Evolutionary conservation across 2,329 filamentous ascomycete species (phyloP), one percentile per base, ranked within the genome.

Genomic region (Talaromyces sp.): DNA sequence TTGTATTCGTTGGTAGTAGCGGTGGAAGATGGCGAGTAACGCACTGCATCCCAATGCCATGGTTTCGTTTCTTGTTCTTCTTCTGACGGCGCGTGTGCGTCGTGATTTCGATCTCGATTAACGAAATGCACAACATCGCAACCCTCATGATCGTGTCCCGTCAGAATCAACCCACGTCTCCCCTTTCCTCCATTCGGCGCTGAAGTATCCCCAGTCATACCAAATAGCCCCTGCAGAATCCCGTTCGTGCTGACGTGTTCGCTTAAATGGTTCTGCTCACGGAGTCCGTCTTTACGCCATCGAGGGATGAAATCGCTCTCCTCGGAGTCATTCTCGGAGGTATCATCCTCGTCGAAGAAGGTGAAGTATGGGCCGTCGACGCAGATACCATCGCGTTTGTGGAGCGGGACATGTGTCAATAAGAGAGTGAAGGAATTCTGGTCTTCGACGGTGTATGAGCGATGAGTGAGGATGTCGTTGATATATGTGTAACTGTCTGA

Each of bases 141-240:
- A 6, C 94, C 94, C 64, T 89, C 89, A 71, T 99, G 94, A 69
- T 99, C 94, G 70, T 99, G 94, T 0, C 94, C 94, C 51, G 92
- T 97, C 39, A 99, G 75, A 25, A 99, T 85, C 5, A 97, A 76
- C 0, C 93, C 92, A 8, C 79, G 81, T 15, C 90, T 80, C 1
- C 91, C 90, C 53, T 76, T 75, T 1, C 91, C 91, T 10, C 74
- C 69, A 0, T 78, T 84, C 10, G 57, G 43, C 0, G 84, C 77
- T 0, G 83, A 87, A 31, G 76, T 66, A 62, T 89, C 81, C 5
- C 82, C 84, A 66, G 79, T 89, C 73, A 94, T 84, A 10, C 91
- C 91, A 63, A 90, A 92, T 2, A 97, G 82, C 1, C 91, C 89
- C 71, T 95, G 86, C 1, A 97, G 76, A n/a, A 97, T 84, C 1